Base-by-base conservation (phyloP, 2,329 filamentous ascomycete genomes). In the Fonsecaea monophora region DNA sequence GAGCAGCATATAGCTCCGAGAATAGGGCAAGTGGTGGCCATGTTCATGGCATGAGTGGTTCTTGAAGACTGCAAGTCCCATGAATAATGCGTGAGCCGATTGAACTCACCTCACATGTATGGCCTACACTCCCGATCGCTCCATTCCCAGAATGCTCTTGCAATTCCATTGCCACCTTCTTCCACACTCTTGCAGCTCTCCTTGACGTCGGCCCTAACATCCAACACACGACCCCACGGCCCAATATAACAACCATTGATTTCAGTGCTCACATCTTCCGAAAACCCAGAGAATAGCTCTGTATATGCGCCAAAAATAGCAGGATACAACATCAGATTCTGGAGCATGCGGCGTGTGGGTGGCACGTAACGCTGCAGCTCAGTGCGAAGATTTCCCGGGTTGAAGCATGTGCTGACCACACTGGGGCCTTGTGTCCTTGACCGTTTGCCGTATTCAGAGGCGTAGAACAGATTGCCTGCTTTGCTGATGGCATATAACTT, bases 301-400 rank as follows among this genome's bases (percentile, higher is more conserved):
- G 83, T 83, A 70, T 83, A 84, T 0, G 82, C 82, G 0, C 83
- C 84, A 55, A 77, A 78, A 18, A 74, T 67, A 4, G 75, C 62
- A 42, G 77, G 74, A 32, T 75, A 70, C 4, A 75, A 7, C 21
- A 68, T 25, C 61, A 67, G 21, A 32, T 37, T 42, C 10, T 59
- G 55, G 15, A 59, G 18, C 37, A 64, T 18, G 10, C 15, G 12
- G 12, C 35, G 34, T 18, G 15, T 35, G 40, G 30, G 64, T 25
- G 66, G 18, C 45, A 37, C 59, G 55, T 79, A 70, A 40, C 77
- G 68, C 55, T 77, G 73, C n/a, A 81, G 63, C 34, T 77, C 75
- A 10, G 78, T 81, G 55, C 65, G 73, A 71, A 82, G 75, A 30
- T 80, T 77, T 0, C 81, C 81, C 0, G 81, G 81, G 69, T 82